A percentile compares a stretch with the other conserved stretches of the same genome.
Conservation (phyloP, 176 grass and related monocot species). For the Carex pumila region DNA sequence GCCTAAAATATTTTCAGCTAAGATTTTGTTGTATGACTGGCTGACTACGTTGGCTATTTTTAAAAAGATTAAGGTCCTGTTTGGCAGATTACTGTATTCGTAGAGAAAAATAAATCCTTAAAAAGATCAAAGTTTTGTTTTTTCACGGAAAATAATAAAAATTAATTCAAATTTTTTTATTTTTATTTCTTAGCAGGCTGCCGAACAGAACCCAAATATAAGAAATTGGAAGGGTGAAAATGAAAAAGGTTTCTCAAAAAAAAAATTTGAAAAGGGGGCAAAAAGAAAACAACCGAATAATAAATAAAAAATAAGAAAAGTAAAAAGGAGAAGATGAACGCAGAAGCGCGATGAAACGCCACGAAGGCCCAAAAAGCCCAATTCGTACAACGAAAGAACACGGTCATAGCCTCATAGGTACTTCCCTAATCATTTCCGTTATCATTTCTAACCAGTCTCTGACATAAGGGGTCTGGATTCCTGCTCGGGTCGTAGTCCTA, state of each 20-base stretch:
- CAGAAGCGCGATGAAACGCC: background rate
- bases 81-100: no score
- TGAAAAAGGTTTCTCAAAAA: background rate
- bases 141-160: no score
- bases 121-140: no score
- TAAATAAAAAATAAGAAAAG: background rate
- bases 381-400: background rate
- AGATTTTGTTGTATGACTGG: background rate
- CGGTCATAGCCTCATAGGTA: background rate
- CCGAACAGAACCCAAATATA: background rate
- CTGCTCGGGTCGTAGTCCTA: background rate
- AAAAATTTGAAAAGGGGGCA: background rate
- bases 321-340: background rate
- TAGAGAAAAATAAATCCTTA: no score
- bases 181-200: no score
- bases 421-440: constrained; percentile 13
- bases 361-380: background rate
- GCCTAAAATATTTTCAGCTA: background rate
- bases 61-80: background rate
- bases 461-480: background rate
- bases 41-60: background rate
- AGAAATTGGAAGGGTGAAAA: background rate
- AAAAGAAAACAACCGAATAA: background rate
- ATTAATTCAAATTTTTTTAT: no score
- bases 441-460: background rate